These are phyloP conservation scores for Cystoisospora suis DNA, from an alignment of 169 alveolate species.

Conservation along the genomic window DNA sequence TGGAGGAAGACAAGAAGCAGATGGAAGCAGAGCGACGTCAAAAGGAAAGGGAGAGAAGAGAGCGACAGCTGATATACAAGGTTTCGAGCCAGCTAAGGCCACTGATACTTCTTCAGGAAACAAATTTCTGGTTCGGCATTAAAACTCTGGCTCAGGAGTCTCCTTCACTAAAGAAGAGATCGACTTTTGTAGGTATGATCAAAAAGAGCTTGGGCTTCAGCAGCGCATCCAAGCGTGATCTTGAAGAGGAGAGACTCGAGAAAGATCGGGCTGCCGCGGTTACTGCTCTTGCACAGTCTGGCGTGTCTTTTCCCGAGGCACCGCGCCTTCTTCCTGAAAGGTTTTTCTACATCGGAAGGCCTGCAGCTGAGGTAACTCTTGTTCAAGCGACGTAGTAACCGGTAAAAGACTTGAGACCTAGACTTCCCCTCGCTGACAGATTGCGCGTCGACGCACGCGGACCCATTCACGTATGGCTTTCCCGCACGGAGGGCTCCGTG, in stretches of 20 bases:
- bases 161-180: not conserved
- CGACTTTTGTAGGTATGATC: not conserved
- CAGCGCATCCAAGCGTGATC: not conserved
- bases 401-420: too few relatives aligned
- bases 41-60: not conserved
- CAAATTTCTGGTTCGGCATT: not conserved
- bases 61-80: not conserved
- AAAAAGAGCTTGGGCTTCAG: not conserved
- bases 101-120: not conserved
- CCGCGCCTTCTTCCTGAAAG: not conserved
- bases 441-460: too few relatives aligned
- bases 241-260: not conserved
- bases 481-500: too few relatives aligned
- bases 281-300: not conserved
- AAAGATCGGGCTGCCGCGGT: not conserved
- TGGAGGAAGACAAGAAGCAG: not conserved
- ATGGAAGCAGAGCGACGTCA: not conserved
- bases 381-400: not conserved
- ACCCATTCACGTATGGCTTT: too few relatives aligned
- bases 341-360: slow-evolving; percentile 13
- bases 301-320: not conserved
- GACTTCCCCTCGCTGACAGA: too few relatives aligned
- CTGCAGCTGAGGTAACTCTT: slow-evolving; percentile 15
- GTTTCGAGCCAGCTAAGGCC: not conserved
- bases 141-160: not conserved